phyloP scores from a whole-genome alignment of 257 asterid species.

The Salvia hispanica region DNA sequence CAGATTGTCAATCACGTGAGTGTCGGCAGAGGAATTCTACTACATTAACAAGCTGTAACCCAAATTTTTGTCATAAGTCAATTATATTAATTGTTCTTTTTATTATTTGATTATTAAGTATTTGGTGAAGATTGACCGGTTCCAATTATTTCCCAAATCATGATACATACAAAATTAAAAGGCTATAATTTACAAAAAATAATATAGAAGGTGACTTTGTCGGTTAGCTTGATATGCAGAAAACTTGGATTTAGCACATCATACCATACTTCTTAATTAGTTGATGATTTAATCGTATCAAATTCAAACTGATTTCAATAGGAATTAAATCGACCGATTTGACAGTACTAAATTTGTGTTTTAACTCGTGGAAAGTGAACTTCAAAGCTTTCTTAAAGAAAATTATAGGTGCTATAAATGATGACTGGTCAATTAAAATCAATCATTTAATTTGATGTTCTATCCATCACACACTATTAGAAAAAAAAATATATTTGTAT shows the following conservation, averaged over 20 bases:
- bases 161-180: not conserved
- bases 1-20: not conserved
- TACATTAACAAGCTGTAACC: not conserved
- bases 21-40: slow-evolving; percentile 11
- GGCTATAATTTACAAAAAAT: not conserved
- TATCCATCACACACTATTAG: too few species aligned
- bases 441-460: too few species aligned
- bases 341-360: not conserved
- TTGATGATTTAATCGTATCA: not conserved
- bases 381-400: too few species aligned
- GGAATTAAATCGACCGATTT: not conserved
- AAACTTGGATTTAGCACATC: not conserved
- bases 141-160: slow-evolving; percentile 15
- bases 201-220: not conserved
- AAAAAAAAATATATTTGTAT: too few species aligned
- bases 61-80: slow-evolving; percentile 7
- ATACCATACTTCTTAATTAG: not conserved
- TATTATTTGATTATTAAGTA: not conserved
- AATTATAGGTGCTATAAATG: too few species aligned
- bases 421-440: too few species aligned
- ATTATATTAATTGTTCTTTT: not conserved
- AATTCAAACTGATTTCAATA: not conserved
- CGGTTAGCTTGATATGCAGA: too few species aligned
- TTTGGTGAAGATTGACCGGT: slow-evolving; percentile 21
- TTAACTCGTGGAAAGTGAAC: too few species aligned